Evolutionary conservation across 202 grass and related monocot genomes (phyloP), one percentile per base, ranked within the genome.

Genomic region (Digitaria exilis): DNA sequence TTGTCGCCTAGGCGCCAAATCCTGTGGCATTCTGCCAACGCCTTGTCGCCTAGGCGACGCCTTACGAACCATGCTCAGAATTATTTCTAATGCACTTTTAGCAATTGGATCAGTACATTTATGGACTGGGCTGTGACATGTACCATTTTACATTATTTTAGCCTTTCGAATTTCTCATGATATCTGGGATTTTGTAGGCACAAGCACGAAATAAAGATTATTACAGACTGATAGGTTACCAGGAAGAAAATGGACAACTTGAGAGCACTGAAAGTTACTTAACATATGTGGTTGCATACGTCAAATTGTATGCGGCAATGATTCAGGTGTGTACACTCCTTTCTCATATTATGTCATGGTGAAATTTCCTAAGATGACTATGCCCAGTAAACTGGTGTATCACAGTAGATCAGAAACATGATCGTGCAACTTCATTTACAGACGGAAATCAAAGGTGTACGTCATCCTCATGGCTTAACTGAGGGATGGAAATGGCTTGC

Each of bases 401-500:
- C 83, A 25, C 42, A 76, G 3, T 79, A 46, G 31, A 86, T 37
- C 26, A 45, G 25, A 87, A 87, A 69, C 48, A 45, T 86, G 25
- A 77, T 21, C 12, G 26, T 30, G 29, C 57, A 70, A 56, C 29
- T 83, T 82, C 70, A 69, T 92, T 55, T 86, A 73, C 80, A 98
- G 93, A 89, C 89, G 7, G 89, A 96, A 90, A 89, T 94, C 50
- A 84, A 87, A 45, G 91, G 96, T 60, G 34, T 92, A 9, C 83
- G 52, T 11, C 90, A 95, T 93, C 89, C 92, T 35, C 86, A 95
- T 72, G 95, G 96, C 58, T 88, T 98, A 86, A 79, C 88, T 6
- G 90, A 95, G 77, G 93, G 91, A 71, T 95, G 93, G 96, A 88
- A 73, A 75, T 98, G 96, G 96, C 91, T 98, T 71, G 93, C 91